Conservation (phyloP, 2,329 filamentous ascomycete genomes). For the Alternaria metachromatica region DNA sequence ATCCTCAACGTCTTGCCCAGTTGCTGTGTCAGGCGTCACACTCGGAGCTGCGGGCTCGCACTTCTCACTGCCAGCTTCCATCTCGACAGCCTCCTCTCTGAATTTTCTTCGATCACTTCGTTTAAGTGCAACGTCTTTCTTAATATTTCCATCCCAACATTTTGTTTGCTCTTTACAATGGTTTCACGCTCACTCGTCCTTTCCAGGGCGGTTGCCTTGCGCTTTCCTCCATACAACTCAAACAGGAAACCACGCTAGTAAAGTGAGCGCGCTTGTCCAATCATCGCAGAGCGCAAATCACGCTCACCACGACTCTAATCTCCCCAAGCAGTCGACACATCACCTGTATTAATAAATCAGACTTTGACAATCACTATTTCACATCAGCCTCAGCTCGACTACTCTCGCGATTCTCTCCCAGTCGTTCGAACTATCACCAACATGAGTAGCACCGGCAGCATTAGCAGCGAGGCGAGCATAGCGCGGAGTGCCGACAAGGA, state of each 20-base stretch:
- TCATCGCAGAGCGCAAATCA: not conserved
- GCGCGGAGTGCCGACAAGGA: not conserved
- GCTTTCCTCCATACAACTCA: not conserved
- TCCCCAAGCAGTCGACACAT: not conserved
- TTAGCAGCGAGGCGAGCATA: not conserved
- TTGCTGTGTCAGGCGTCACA: not conserved
- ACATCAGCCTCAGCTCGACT: not conserved
- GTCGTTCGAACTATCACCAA: not conserved
- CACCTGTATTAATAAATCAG: not conserved
- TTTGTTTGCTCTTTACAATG: not conserved
- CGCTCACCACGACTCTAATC: not conserved
- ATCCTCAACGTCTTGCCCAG: not conserved
- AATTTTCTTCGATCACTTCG: not conserved
- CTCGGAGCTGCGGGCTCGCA: not conserved
- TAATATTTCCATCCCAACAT: too few species aligned
- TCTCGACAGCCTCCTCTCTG: not conserved
- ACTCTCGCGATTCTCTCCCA: not conserved
- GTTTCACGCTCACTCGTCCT: not conserved
- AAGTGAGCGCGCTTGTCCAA: not conserved
- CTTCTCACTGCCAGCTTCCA: not conserved
- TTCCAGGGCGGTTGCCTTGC: not conserved
- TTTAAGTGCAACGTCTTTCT: not conserved
- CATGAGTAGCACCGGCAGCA: not conserved
- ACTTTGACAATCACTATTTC: not conserved
- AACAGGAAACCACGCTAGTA: constrained; percentile 1